phyloP scores from a whole-genome alignment of 768 basidiomycete species.

The Amanita rubescens region DNA sequence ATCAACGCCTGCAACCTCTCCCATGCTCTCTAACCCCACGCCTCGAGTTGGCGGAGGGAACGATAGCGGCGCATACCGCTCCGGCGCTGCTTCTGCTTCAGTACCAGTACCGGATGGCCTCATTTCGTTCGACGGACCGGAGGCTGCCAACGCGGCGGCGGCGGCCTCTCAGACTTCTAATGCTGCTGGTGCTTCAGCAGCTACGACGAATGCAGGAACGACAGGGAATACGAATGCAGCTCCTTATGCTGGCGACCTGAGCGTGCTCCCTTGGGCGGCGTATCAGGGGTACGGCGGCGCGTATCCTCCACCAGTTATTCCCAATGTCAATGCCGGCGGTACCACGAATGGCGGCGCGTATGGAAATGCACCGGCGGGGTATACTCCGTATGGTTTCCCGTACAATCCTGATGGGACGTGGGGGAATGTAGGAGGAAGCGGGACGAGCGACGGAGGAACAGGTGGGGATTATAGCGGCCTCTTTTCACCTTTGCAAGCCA shows the following conservation, averaged over 20 bases:
- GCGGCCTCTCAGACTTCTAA: background rate
- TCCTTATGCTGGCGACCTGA: background rate
- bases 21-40: background rate
- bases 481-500: background rate
- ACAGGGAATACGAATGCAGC: slow-evolving; percentile 7
- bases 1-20: background rate
- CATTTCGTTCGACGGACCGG: slow-evolving; percentile 23
- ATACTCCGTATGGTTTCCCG: background rate
- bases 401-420: background rate
- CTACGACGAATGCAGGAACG: background rate
- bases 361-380: background rate
- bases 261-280: background rate
- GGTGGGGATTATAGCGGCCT: background rate
- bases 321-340: background rate
- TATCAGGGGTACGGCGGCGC: background rate
- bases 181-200: background rate
- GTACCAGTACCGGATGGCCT: slow-evolving; percentile 20
- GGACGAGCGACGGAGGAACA: background rate
- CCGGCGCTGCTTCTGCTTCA: slow-evolving; percentile 5
- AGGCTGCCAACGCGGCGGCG: slow-evolving; percentile 10
- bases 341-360: background rate
- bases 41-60: background rate
- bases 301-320: background rate
- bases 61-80: background rate
- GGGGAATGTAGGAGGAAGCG: background rate